Evolutionary conservation across 2,329 filamentous ascomycete genomes (phyloP).

Genomic region (Diplodia scrobiculata): DNA sequence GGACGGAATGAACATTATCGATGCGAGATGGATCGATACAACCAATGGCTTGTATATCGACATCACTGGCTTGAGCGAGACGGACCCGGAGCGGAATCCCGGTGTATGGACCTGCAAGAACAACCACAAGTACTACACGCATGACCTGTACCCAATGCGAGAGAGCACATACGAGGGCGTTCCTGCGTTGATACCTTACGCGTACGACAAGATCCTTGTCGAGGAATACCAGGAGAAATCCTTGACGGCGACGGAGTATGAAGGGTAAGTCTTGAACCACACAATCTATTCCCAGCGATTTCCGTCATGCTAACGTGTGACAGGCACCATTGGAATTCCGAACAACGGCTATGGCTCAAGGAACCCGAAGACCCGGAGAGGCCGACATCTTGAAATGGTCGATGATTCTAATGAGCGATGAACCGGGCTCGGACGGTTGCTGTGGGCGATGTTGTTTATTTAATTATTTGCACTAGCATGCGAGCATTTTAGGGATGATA

Average conservation of each 20-base stretch:
- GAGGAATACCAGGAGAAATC: slow-evolving; percentile 68
- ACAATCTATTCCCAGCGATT: background rate
- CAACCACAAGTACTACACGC: slow-evolving; percentile 67
- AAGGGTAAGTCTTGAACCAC: slow-evolving; percentile 55
- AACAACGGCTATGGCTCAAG: slow-evolving; percentile 63
- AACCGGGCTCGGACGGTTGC: background rate
- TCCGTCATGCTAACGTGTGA: slow-evolving; percentile 30
- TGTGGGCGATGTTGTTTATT: background rate
- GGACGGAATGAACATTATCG: slow-evolving; percentile 76
- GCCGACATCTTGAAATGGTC: slow-evolving; percentile 7
- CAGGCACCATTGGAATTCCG: slow-evolving; percentile 64
- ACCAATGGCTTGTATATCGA: slow-evolving; percentile 78
- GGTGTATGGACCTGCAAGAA: slow-evolving; percentile 81
- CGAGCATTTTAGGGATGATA: slow-evolving; percentile 26
- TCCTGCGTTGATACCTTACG: slow-evolving; percentile 67
- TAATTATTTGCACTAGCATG: background rate
- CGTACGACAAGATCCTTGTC: slow-evolving; percentile 65
- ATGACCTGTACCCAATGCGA: slow-evolving; percentile 76
- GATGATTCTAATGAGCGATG: background rate
- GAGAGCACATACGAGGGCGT: slow-evolving; percentile 75
- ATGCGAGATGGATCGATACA: slow-evolving; percentile 79
- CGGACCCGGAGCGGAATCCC: slow-evolving; percentile 60
- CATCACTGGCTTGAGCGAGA: slow-evolving; percentile 74
- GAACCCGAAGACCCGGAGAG: slow-evolving; percentile 18
- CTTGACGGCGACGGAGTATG: slow-evolving; percentile 62